phyloP scores from a whole-genome alignment of 345 rosid genomes.

The Lepidium africanum region DNA sequence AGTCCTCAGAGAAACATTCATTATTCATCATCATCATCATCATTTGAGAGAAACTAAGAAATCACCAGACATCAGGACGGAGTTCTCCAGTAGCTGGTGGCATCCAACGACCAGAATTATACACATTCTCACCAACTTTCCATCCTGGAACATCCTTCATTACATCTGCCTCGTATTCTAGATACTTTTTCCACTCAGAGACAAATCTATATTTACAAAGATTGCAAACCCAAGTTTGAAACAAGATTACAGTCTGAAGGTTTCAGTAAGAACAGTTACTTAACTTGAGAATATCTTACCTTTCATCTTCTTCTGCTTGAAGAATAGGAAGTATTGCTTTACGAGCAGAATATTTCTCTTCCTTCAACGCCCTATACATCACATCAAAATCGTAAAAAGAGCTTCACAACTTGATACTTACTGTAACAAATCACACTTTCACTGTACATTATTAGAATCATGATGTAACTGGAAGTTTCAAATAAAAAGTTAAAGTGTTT shows the following conservation, averaged over 20 bases:
- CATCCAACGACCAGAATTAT: constrained; percentile 95
- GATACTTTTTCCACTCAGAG: constrained; percentile 93
- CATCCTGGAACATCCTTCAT: constrained; percentile 99
- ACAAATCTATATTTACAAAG: constrained; percentile 48
- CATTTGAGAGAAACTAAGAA: neutral
- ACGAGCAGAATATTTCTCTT: constrained; percentile 92
- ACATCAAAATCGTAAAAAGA: neutral
- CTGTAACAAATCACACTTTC: neutral
- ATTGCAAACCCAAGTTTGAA: neutral
- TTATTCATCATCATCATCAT: constrained; percentile 13
- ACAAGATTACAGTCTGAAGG: neutral
- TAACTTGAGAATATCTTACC: constrained; percentile 29
- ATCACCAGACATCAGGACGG: constrained; percentile 97
- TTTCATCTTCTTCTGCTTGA: constrained; percentile 99
- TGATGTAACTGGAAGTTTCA: neutral
- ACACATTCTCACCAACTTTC: constrained; percentile 95
- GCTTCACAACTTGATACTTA: neutral
- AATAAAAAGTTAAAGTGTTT: neutral
- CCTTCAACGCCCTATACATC: constrained; percentile 75
- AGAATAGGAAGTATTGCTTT: constrained; percentile 80
- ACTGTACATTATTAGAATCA: neutral
- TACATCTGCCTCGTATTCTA: constrained; percentile 94
- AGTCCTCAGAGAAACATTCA: constrained; percentile 2
- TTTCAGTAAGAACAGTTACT: neutral
- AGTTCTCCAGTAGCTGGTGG: constrained; percentile 99